Base-by-base conservation (phyloP, 352 stramenopile species). In the Pythium apleroticum region DNA sequence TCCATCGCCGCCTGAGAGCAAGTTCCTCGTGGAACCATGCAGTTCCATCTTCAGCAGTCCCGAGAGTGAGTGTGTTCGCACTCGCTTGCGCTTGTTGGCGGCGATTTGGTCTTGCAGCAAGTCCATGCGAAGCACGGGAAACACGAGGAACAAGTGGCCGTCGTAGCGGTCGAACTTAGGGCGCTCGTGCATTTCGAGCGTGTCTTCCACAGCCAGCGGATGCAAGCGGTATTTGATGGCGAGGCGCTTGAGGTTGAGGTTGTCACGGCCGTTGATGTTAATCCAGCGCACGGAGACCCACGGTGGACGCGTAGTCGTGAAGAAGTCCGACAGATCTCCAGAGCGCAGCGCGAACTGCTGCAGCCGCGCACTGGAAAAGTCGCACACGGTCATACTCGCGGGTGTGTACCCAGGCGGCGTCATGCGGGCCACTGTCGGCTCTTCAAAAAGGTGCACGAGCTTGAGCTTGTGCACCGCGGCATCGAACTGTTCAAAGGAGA, bases 241-340 rank as follows among this genome's bases (percentile, higher is more conserved):
- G 25, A 95, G 71, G 24, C 85, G 78, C 66, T 94, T 95, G 52
- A 96, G 84, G 49, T 90, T 91, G 15, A 95, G 55, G 30, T 80
- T 90, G 70, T 91, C 82, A 57, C 81, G 80, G 43, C 84, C 80
- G 63, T 91, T 79, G 54, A 96, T 68, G 71, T 96, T 94, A 62
- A 95, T 95, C 86, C 86, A 96, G 14, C 88, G 88, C 45, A 92
- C 81, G 5, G 81, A 88, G n/a, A 91, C 86, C 87, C 87, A 95
- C 15, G 78, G 60, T 28, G 86, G 84, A 6, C 85, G 77, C 58
- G 86, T 78, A 20, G 75, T 68, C 52, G 86, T 95, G 65, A 94
- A 95, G 59, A 91, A 95, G 30, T 74, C 73, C 6, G 81, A 82
- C 30, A 91, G 56, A 9, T 88, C 79, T 7, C 65, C 60, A 20